Evolutionary conservation across 768 basidiomycete species (phyloP).

Genomic region (Mycena alexandri): DNA sequence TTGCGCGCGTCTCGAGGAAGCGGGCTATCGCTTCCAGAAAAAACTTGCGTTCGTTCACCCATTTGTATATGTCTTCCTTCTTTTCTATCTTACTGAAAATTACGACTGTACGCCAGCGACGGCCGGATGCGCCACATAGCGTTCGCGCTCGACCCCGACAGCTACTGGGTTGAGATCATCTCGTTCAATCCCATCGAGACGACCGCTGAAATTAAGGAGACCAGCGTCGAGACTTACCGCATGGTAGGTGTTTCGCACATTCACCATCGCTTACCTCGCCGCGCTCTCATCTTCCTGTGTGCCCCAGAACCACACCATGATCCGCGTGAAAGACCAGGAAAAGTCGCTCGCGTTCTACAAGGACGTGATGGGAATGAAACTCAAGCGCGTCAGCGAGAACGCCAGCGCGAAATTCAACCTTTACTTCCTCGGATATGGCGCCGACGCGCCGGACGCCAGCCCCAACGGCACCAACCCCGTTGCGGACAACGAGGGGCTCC

Average conservation of each 20-base stretch:
- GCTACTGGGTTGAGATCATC: slow-evolving; percentile 55
- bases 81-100: too few relatives aligned
- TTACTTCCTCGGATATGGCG: slow-evolving; percentile 85
- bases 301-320: slow-evolving; percentile 96
- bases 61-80: too few relatives aligned
- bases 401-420: slow-evolving; percentile 74
- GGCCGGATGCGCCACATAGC: slow-evolving; percentile 90
- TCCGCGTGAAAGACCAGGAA: slow-evolving; percentile 89
- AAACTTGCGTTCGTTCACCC: too few relatives aligned
- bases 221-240: slow-evolving; percentile 26
- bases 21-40: slow-evolving; percentile 91
- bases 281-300: too few relatives aligned
- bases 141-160: slow-evolving; percentile 89
- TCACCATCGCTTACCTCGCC: slow-evolving; percentile 39
- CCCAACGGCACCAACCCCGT: slow-evolving; percentile 76
- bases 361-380: slow-evolving; percentile 80
- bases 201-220: slow-evolving; percentile 17
- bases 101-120: too few relatives aligned
- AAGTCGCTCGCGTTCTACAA: slow-evolving; percentile 88
- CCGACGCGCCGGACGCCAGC: slow-evolving; percentile 58
- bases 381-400: slow-evolving; percentile 51
- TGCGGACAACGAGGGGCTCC: slow-evolving; percentile 58
- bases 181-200: slow-evolving; percentile 35
- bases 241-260: slow-evolving; percentile 13
- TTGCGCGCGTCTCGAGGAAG: slow-evolving; percentile 84